phyloP scores from a whole-genome alignment of 352 stramenopile species.

The Phytophthora colocasiae region DNA sequence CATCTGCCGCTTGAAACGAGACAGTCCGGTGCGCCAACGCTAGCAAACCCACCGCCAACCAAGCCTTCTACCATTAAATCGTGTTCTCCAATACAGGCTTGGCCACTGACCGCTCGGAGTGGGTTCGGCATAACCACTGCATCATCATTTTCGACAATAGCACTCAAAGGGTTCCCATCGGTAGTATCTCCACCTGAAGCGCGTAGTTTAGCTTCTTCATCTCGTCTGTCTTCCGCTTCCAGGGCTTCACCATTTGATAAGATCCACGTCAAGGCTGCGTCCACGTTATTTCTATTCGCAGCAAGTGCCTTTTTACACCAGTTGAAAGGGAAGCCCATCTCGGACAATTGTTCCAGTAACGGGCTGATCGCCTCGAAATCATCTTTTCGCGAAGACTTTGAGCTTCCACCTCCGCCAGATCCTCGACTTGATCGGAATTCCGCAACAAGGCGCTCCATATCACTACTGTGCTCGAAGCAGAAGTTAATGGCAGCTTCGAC shows the following conservation, averaged over 20 bases:
- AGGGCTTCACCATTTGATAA: constrained; percentile 91
- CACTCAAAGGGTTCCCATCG: constrained; percentile 31
- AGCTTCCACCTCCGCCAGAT: constrained; percentile 20
- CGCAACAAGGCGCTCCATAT: constrained; percentile 90
- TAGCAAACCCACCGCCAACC: constrained; percentile 85
- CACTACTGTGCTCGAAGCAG: constrained; percentile 92
- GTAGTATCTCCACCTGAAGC: constrained; percentile 38
- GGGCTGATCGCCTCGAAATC: constrained; percentile 74
- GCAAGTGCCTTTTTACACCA: constrained; percentile 93
- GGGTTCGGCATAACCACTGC: constrained; percentile 72
- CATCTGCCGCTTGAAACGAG: constrained; percentile 80
- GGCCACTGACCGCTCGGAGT: constrained; percentile 82
- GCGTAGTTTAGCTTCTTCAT: constrained; percentile 78
- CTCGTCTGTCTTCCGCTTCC: constrained; percentile 86
- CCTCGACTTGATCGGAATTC: constrained; percentile 73
- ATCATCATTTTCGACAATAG: constrained; percentile 46
- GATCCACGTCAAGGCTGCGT: constrained; percentile 93
- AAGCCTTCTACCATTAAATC: constrained; percentile 89
- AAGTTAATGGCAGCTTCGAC: constrained; percentile 93
- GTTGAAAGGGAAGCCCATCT: constrained; percentile 94
- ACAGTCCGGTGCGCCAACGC: constrained; percentile 83
- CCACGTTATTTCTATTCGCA: constrained; percentile 91
- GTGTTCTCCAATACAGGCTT: constrained; percentile 86
- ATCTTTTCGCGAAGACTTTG: constrained; percentile 46
- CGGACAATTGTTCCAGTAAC: constrained; percentile 87